Conservation (phyloP, 768 basidiomycete genomes). For the Tylopilus felleus region DNA sequence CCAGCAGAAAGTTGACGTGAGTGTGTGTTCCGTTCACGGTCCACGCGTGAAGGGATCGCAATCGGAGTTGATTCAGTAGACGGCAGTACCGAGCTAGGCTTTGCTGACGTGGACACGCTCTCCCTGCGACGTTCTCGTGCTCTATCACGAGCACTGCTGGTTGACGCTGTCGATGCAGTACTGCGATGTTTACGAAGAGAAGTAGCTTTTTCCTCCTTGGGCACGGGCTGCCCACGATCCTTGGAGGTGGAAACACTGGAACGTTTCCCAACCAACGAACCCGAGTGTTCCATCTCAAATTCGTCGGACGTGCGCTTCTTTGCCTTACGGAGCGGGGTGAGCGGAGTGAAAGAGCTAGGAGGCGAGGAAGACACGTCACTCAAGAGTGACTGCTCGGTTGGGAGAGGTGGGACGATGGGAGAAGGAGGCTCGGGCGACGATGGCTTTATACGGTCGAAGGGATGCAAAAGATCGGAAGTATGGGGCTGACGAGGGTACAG, state of each 20-base stretch:
- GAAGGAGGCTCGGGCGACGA: conserved; percentile 28
- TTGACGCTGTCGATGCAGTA: conserved; percentile 52
- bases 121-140: conserved; percentile 55
- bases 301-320: conserved; percentile 80
- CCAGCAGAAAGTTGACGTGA: conserved; percentile 65
- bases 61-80: conserved; percentile 23
- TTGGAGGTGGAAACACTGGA: conserved; percentile 29
- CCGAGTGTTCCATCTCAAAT: conserved; percentile 74
- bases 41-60: conserved; percentile 19
- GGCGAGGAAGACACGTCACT: conserved; percentile 41
- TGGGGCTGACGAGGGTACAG: conserved; percentile 70
- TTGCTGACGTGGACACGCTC: conserved; percentile 42
- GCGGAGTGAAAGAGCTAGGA: conserved; percentile 57
- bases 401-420: conserved; percentile 31
- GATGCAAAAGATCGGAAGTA: conserved; percentile 28
- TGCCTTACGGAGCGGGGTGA: conserved; percentile 47
- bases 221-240: conserved; percentile 22
- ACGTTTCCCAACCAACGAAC: conserved; percentile 54
- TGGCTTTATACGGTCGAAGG: conserved; percentile 32
- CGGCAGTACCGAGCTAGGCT: conserved; percentile 6
- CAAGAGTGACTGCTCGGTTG: conserved; percentile 29
- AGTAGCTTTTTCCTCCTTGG: conserved; percentile 49
- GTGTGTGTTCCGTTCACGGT: conserved; percentile 44
- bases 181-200: conserved; percentile 67
- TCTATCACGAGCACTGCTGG: conserved; percentile 38